These are phyloP conservation scores for Pascua sp. DNA, from an alignment of 1,284 basidiomycete genomes.

Conservation along the genomic window DNA sequence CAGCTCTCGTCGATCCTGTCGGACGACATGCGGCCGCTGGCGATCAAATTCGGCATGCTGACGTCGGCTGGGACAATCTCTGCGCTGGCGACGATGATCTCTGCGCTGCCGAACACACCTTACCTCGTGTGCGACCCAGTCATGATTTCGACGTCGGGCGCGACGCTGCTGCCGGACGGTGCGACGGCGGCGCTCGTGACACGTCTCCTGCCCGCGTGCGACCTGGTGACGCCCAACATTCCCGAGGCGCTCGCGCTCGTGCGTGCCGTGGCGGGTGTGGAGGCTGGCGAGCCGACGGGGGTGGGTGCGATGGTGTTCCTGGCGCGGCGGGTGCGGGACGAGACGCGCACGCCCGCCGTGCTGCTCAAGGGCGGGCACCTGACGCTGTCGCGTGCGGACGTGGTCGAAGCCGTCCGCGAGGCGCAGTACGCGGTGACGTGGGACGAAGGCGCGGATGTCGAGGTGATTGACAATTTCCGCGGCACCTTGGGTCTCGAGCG, in stretches of 20 bases:
- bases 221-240: constrained; percentile 82
- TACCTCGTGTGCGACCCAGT: constrained; percentile 82
- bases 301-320: constrained; percentile 61
- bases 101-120: constrained; percentile 36
- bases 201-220: constrained; percentile 67
- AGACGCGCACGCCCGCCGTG: constrained; percentile 59
- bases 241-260: constrained; percentile 66
- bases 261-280: constrained; percentile 53
- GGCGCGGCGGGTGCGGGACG: constrained; percentile 55
- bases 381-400: constrained; percentile 52
- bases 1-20: constrained; percentile 64
- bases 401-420: constrained; percentile 34
- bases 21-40: constrained; percentile 67
- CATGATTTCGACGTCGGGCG: constrained; percentile 88
- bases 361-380: constrained; percentile 89
- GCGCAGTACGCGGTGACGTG: constrained; percentile 7
- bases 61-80: constrained; percentile 51
- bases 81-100: constrained; percentile 43
- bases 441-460: constrained; percentile 24
- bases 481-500: constrained; percentile 2
- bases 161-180: constrained; percentile 69
- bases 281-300: constrained; percentile 7
- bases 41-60: constrained; percentile 91
- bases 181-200: constrained; percentile 47
- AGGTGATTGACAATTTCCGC: constrained; percentile 25